phyloP scores from a whole-genome alignment of 192 early-diverging fungal genomes.

The Diversispora eburnea region DNA sequence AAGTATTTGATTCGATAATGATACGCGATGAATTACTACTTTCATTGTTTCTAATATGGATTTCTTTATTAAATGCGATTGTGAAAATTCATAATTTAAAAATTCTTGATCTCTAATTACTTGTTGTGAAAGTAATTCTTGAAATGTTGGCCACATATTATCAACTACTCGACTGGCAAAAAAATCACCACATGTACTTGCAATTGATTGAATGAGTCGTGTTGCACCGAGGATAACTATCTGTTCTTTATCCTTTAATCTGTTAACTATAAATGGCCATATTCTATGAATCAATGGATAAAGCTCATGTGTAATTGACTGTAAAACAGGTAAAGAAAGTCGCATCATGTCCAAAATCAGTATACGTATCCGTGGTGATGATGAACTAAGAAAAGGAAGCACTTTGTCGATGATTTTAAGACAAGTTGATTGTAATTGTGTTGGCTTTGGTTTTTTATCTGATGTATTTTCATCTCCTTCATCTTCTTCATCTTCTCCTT shows the following conservation, averaged over 20 bases:
- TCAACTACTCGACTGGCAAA: conserved; percentile 34
- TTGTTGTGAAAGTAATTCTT: conserved; percentile 27
- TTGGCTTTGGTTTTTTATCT: conserved; percentile 21
- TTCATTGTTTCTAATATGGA: conserved; percentile 17
- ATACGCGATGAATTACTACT: not conserved
- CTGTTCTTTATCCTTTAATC: conserved; percentile 36
- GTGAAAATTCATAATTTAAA: not conserved
- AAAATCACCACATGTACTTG: conserved; percentile 39
- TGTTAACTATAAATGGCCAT: conserved; percentile 48
- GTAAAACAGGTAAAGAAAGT: conserved; percentile 37
- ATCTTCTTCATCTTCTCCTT: not conserved
- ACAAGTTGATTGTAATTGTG: conserved; percentile 41
- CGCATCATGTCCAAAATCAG: conserved; percentile 41
- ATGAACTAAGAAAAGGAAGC: conserved; percentile 47
- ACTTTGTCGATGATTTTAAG: conserved; percentile 48
- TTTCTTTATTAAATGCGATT: conserved; percentile 11
- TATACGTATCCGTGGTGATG: conserved; percentile 43
- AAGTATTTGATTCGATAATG: conserved; percentile 7
- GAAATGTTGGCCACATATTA: conserved; percentile 43
- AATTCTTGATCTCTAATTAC: conserved; percentile 7
- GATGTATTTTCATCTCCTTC: not conserved
- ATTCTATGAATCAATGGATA: conserved; percentile 45
- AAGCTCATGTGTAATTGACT: conserved; percentile 38
- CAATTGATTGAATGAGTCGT: conserved; percentile 33
- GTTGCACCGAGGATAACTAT: conserved; percentile 38